A percentile compares a stretch with the other conserved stretches of the same genome.
Evolutionary conservation across 2,329 filamentous ascomycete species (phyloP).

Genomic region (Exophiala xenobiotica): DNA sequence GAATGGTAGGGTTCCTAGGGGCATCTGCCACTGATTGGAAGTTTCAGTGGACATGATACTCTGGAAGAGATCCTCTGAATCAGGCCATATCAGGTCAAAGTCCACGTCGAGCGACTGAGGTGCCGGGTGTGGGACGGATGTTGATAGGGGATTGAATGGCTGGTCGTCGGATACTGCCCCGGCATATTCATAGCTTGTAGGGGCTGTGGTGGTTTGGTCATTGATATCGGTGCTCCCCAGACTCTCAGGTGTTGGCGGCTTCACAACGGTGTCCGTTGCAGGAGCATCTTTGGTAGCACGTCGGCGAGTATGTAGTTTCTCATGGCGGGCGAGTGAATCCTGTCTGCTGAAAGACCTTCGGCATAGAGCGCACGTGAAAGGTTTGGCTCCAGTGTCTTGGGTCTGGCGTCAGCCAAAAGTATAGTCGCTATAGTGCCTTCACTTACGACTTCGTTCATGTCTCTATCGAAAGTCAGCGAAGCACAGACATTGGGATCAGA

Average conservation of each 20-base stretch:
- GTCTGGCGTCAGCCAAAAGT: no score
- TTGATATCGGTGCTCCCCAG: conserved; percentile 1
- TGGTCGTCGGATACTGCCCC: background rate
- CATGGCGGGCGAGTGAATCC: conserved; percentile 47
- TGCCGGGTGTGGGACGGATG: conserved; percentile 19
- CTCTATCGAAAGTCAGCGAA: no score
- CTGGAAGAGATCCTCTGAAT: conserved; percentile 47
- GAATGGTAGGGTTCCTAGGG: conserved; percentile 43
- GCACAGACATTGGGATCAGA: background rate
- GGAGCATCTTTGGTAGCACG: background rate
- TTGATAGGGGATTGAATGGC: conserved; percentile 12
- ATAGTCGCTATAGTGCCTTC: background rate
- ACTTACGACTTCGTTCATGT: conserved; percentile 46
- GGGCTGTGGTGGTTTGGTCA: conserved; percentile 4
- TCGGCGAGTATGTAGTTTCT: conserved; percentile 41
- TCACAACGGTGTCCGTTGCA: background rate
- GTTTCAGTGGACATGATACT: conserved; percentile 44
- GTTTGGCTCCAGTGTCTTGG: conserved; percentile 44
- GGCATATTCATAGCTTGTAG: conserved; percentile 1
- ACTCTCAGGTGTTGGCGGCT: conserved; percentile 11
- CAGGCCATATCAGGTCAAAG: conserved; percentile 47
- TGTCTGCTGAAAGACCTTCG: conserved; percentile 44
- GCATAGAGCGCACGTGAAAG: conserved; percentile 44
- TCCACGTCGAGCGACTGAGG: conserved; percentile 36
- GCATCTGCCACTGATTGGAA: conserved; percentile 44